Evolutionary conservation across 2,329 filamentous ascomycete genomes (phyloP).

Genomic region (Penicillium sp.): DNA sequence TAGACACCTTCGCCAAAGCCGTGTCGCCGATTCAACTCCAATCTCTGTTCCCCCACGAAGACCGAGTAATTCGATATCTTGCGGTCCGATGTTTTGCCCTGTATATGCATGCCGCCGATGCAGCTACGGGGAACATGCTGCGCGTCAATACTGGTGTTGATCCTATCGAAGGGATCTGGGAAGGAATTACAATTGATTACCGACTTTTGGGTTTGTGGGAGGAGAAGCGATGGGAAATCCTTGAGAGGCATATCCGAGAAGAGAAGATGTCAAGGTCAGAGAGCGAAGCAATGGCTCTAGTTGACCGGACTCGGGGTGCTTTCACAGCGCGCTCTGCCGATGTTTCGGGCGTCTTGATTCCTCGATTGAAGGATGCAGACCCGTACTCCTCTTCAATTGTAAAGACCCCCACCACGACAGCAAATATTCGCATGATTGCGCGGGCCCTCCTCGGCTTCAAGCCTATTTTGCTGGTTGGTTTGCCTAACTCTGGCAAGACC

Average conservation of each 20-base stretch:
- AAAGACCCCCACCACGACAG: slow-evolving; percentile 69
- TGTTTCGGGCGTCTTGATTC: slow-evolving; percentile 68
- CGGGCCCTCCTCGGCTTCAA: slow-evolving; percentile 65
- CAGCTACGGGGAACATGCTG: slow-evolving; percentile 72
- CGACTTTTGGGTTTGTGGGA: slow-evolving; percentile 69
- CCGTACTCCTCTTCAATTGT: slow-evolving; percentile 59
- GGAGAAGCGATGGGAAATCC: slow-evolving; percentile 56
- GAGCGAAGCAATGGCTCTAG: slow-evolving; percentile 24
- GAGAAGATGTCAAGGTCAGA: slow-evolving; percentile 26
- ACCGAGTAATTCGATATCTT: slow-evolving; percentile 70
- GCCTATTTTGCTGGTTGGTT: slow-evolving; percentile 78
- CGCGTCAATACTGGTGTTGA: slow-evolving; percentile 64
- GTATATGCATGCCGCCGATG: slow-evolving; percentile 77
- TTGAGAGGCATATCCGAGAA: slow-evolving; percentile 30
- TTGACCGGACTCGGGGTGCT: slow-evolving; percentile 31
- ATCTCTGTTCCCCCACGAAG: slow-evolving; percentile 62
- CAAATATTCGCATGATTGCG: slow-evolving; percentile 72
- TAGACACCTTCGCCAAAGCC: slow-evolving; percentile 64
- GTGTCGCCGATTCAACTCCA: slow-evolving; percentile 70
- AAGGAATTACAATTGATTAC: slow-evolving; percentile 76
- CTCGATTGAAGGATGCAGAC: slow-evolving; percentile 54
- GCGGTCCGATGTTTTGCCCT: slow-evolving; percentile 79
- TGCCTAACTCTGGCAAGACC: slow-evolving; percentile 89
- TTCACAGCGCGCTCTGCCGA: slow-evolving; percentile 64
- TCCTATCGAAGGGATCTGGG: slow-evolving; percentile 69